These are phyloP conservation scores for Fusarium tricinctum DNA, from an alignment of 2,329 filamentous ascomycete species.

Conservation along the genomic window DNA sequence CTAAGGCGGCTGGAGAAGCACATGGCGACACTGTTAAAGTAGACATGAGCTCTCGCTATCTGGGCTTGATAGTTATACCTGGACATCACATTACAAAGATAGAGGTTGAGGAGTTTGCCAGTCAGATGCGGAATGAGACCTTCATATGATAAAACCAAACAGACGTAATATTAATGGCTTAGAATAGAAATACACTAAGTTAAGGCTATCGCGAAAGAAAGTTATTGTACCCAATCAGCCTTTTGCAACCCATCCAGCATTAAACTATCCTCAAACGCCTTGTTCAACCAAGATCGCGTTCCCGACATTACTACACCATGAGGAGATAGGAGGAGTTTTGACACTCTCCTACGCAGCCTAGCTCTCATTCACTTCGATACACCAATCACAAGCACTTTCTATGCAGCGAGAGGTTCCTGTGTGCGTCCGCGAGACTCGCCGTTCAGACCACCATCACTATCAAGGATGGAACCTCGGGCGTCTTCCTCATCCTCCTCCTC, in stretches of 20 bases:
- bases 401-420: slow-evolving; percentile 65
- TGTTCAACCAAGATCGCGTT: slow-evolving; percentile 43
- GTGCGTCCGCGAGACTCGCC: slow-evolving; percentile 70
- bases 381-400: slow-evolving; percentile 41
- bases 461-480: slow-evolving; percentile 63
- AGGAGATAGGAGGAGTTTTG: slow-evolving; percentile 13
- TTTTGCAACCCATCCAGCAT: slow-evolving; percentile 44
- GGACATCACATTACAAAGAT: slow-evolving; percentile 89
- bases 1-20: slow-evolving; percentile 55
- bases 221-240: slow-evolving; percentile 42
- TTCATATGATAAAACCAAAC: slow-evolving; percentile 27
- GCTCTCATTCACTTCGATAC: slow-evolving; percentile 19
- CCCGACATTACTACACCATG: slow-evolving; percentile 37
- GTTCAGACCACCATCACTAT: slow-evolving; percentile 66
- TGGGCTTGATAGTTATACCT: slow-evolving; percentile 91
- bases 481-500: slow-evolving; percentile 75
- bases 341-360: background rate
- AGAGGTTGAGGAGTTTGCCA: slow-evolving; percentile 83
- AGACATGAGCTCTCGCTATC: slow-evolving; percentile 85
- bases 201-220: slow-evolving; percentile 45
- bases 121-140: slow-evolving; percentile 59
- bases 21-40: slow-evolving; percentile 66
- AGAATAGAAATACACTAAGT: slow-evolving; percentile 49
- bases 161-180: slow-evolving; percentile 48
- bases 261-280: slow-evolving; percentile 49